Percentiles rank a stretch among this genome's conserved stretches.
These are phyloP conservation scores for Corylus avellana DNA, from an alignment of 306 rosid species.

Conservation along the genomic window DNA sequence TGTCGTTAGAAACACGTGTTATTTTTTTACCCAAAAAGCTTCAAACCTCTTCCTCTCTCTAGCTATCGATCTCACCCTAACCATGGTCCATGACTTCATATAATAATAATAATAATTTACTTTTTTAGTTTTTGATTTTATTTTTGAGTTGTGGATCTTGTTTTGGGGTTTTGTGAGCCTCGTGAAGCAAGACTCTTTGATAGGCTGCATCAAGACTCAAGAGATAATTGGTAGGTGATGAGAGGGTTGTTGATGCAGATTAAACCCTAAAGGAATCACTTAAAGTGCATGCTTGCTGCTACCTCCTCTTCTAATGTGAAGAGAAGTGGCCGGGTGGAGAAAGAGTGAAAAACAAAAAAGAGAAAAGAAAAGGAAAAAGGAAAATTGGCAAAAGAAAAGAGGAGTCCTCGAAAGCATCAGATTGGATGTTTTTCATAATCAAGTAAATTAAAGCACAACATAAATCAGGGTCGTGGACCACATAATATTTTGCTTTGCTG, in stretches of 20 bases:
- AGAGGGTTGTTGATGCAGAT: neutral
- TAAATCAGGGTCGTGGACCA: neutral
- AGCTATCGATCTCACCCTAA: neutral
- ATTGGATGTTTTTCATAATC: neutral
- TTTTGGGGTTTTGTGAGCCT: too few relatives aligned
- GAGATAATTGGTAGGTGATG: neutral
- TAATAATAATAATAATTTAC: too few relatives aligned
- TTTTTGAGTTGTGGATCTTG: too few relatives aligned
- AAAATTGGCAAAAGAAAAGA: neutral
- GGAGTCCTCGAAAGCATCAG: neutral
- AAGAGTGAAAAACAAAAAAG: neutral
- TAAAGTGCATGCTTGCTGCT: neutral
- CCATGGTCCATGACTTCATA: too few relatives aligned
- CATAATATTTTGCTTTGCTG: neutral
- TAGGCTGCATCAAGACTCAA: too few relatives aligned
- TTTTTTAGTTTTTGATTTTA: too few relatives aligned
- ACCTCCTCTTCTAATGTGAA: neutral
- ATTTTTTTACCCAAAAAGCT: neutral
- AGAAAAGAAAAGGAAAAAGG: neutral
- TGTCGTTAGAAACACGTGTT: conserved; percentile 48
- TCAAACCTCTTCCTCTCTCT: conserved; percentile 4
- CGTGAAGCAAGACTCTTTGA: too few relatives aligned
- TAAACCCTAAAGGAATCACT: neutral
- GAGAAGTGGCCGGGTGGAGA: neutral
- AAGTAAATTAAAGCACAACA: neutral